Evolutionary conservation across 2,329 filamentous ascomycete genomes (phyloP), one percentile per base, ranked within the genome.

Genomic region (Cercospora sp.): DNA sequence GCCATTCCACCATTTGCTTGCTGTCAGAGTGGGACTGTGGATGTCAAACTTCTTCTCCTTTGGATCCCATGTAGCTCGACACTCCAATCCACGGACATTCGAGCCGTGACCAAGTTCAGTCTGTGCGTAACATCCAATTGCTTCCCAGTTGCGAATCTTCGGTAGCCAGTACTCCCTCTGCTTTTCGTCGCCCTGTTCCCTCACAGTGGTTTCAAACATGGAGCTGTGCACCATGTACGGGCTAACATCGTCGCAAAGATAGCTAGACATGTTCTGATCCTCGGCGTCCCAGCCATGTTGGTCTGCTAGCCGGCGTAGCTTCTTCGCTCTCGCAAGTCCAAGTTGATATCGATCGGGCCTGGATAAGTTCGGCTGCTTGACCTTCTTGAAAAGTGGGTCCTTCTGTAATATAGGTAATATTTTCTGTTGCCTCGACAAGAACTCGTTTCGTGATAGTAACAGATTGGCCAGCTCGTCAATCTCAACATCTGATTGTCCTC

Each of bases 1-100:
- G 1, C 84, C 84, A 73, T 86, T 85, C 84, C 84, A 86, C 83
- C 83, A 86, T 75, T 86, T 86, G 71, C 81, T 84, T 1, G 84
- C 81, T 0, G 84, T 85, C 20, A 86, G 73, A 28, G 81, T 82
- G 10, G 84, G 84, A 69, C 83, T 85, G 73, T 85, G 83, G 13
- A 86, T 77, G 33, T 83, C 76, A 67, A 86, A 86, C 36, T 83
- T 80, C 67, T 82, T 81, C 5, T 76, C 77, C 28, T 77, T 72
- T 1, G 77, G 76, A 70, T 85, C 80, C 81, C 82, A 86, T 33
- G 76, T 80, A 1, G 84, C 84, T 58, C 81, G 75, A 13, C 81
- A 82, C 68, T 86, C 84, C 12, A 86, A 71, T 0, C 83, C 83
- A 59, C 81, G 78, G 10, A 86, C 83, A 69, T 86, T 86, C 64